Evolutionary conservation across 441 rosid species (phyloP), one percentile per base, ranked within the genome.

Genomic region (Populus hybrid): DNA sequence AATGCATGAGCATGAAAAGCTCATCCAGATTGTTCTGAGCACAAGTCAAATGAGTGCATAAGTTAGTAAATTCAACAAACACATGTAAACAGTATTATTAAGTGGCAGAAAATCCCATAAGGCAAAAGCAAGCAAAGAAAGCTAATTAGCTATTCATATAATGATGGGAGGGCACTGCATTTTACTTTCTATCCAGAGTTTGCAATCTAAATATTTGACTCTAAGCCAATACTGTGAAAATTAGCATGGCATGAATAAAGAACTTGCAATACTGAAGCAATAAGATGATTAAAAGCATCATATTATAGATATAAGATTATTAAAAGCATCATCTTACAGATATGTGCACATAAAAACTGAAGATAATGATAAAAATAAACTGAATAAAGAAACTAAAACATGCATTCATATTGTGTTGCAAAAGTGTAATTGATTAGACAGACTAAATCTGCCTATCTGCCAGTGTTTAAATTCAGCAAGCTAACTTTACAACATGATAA

Each of bases 1-100:
- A 94, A 85, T 97, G 99, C 99, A 97, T 97, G 73, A 97, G 99
- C 98, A 97, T 97, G 92, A 94, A 94, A 83, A 97, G 99, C 81
- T 97, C 99, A 86, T 94, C 99, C 87, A 97, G 88, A 86, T 97
- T 97, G 89, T 97, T 97, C 99, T 97, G 95, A 81, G 88, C 83
- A 84, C 40, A 70, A 12, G 82, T 71, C 85, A 85, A 59, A 75
- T 40, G 74, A 83, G 73, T 64, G 71, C 46, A 80, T 79, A 67
- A 84, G 85, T 75, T 73, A 50, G 68, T 38, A 73, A 67, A 69
- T 23, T 50, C 53, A 63, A 82, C 57, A 34, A 30, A 42, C 23
- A 69, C 7, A 40, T 26, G 36, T 42, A 11, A 79, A 42, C 67
- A 75, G 71, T 38, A 67, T 71, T 46, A 46, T 14, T 46, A 46